These are phyloP conservation scores for Solanum pimpinellifolium DNA, from an alignment of 257 asterid genomes.

Conservation along the genomic window DNA sequence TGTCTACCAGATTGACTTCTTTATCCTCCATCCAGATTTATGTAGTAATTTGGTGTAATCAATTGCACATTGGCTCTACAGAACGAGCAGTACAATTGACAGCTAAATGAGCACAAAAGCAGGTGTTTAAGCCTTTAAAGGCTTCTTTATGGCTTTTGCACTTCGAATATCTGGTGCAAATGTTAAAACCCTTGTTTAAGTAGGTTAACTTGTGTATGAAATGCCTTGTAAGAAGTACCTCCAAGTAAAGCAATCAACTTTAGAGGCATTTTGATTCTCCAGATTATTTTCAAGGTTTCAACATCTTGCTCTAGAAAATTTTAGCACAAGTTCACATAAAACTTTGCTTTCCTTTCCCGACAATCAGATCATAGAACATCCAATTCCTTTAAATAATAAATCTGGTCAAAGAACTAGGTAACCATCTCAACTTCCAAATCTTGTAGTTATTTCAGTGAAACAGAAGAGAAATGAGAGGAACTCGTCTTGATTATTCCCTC, in stretches of 20 bases:
- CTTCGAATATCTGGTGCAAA: background rate
- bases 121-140: background rate
- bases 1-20: background rate
- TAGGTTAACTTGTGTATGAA: background rate
- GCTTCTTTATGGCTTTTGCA: background rate
- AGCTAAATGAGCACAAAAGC: background rate
- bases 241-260: background rate
- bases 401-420: background rate
- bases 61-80: background rate
- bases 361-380: background rate
- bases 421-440: background rate
- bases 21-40: background rate
- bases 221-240: background rate
- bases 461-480: background rate
- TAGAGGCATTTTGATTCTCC: background rate
- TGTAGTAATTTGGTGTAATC: background rate
- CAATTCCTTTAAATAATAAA: background rate
- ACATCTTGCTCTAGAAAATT: background rate
- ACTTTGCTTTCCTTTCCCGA: background rate
- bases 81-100: background rate
- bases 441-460: background rate
- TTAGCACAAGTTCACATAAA: background rate
- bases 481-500: background rate
- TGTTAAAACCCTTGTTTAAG: background rate
- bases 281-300: background rate